Conservation (phyloP, 331 rosid genomes). For the Arachis monticola region DNA sequence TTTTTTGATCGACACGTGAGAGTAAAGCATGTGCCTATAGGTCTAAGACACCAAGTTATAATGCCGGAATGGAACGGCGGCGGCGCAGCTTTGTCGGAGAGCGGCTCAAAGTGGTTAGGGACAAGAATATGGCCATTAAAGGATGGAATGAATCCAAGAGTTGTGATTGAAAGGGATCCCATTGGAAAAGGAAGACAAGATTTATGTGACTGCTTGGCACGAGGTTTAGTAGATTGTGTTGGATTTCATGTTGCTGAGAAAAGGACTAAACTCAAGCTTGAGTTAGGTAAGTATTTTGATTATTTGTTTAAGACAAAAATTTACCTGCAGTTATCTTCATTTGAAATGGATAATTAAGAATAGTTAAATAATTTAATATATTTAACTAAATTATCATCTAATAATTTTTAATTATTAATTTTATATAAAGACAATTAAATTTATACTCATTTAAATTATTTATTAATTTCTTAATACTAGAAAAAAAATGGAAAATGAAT, state of each 20-base stretch:
- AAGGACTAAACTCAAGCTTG: slow-evolving; percentile 65
- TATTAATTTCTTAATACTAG: too few species aligned
- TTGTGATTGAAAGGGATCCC: slow-evolving; percentile 83
- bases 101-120: slow-evolving; percentile 83
- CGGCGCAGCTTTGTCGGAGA: slow-evolving; percentile 49
- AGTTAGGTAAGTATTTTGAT: slow-evolving; percentile 49
- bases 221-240: slow-evolving; percentile 69
- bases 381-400: too few species aligned
- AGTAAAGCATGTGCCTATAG: slow-evolving; percentile 44
- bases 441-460: too few species aligned
- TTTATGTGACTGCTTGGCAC: slow-evolving; percentile 67
- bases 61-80: slow-evolving; percentile 74
- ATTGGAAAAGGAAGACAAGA: slow-evolving; percentile 92
- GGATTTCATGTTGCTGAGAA: slow-evolving; percentile 78
- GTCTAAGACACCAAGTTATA: slow-evolving; percentile 41
- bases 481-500: too few species aligned
- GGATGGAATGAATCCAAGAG: slow-evolving; percentile 38
- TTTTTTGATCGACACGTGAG: neutral
- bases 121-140: slow-evolving; percentile 68
- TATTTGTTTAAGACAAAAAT: too few species aligned
- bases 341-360: too few species aligned
- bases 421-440: too few species aligned
- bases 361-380: too few species aligned
- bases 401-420: too few species aligned
- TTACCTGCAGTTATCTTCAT: too few species aligned